Base-by-base conservation (phyloP, 352 stramenopile genomes). In the Salisapilia sapeloensis region DNA sequence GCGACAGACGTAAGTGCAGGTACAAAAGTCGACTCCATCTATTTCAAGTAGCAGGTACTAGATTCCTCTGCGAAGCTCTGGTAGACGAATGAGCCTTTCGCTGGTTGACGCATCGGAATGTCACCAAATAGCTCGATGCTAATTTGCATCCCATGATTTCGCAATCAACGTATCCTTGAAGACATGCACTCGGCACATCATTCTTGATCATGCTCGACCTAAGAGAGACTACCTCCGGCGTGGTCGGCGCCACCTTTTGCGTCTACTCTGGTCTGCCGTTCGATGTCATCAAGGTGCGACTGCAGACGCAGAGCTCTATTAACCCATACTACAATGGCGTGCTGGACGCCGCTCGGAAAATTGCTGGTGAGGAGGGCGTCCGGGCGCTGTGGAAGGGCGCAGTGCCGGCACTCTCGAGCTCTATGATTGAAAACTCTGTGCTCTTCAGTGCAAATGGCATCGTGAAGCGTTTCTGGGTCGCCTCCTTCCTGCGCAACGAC, bases 351-450 rank as follows among this genome's bases (percentile, higher is more conserved):
- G 79, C 84, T 43, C 53, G 46, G 27, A 61, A 60, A 29, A 85
- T 84, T 33, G 66, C 77, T 24, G 60, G 56, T 5, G 63, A 86
- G 27, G 75, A 91, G 33, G 69, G 74, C 25, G 41, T 71, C 3
- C 30, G 54, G 5, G 58, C 78, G 44, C 67, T 93, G n/a, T 93
- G 76, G 71, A 85, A 84, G 49, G 79, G 79, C n/a, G 75, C 77
- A 0, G 53, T 86, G 35, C 79, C 79, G 2, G 79, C 79, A 34
- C 63, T 93, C 12, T 79, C 63, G 23, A 89, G 71, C 52, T 80
- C 79, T 16, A 75, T 91, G 42, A 78, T 93, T 31, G 79, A 93
- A 35, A 93, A 93, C 52, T 77, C 79, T 29, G 79, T 93, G 33
- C 60, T 93, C 16, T 93, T 93, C 41, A 87, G 65, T 23, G 74